phyloP scores from a whole-genome alignment of 768 basidiomycete species.

The Tylopilus rubrobrunneus region DNA sequence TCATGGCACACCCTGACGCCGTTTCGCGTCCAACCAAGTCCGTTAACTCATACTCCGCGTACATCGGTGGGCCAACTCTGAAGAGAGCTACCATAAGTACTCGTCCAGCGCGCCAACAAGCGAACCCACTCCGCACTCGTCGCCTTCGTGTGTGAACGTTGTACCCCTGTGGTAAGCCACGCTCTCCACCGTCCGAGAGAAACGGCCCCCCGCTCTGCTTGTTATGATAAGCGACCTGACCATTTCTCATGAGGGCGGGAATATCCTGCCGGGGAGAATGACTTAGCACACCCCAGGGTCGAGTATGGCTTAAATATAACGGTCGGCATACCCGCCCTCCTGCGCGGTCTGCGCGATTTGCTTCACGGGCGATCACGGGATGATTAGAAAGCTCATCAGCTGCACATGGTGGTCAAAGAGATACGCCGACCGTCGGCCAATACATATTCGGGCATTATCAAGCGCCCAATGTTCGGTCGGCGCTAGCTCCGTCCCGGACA shows the following conservation, averaged over 20 bases:
- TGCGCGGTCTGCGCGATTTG: no score
- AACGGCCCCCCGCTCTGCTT: not conserved
- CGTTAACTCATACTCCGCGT: constrained; percentile 30
- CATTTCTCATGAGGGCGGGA: not conserved
- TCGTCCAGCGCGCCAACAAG: not conserved
- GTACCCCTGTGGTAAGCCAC: not conserved
- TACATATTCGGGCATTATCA: not conserved
- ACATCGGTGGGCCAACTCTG: constrained; percentile 17
- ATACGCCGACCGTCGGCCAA: no score
- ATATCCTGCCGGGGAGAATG: not conserved
- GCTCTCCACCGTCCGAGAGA: not conserved
- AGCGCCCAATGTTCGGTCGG: not conserved
- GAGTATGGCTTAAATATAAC: not conserved
- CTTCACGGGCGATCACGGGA: not conserved
- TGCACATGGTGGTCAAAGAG: not conserved
- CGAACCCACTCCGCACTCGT: not conserved
- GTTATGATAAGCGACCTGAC: not conserved
- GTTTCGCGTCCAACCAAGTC: constrained; percentile 15
- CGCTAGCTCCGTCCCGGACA: not conserved
- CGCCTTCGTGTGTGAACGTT: not conserved
- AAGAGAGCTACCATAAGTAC: not conserved
- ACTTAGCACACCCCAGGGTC: not conserved
- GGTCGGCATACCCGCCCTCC: not conserved
- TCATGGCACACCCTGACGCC: constrained; percentile 12
- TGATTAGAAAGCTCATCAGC: not conserved